These are phyloP conservation scores for Cladosporium sp. DNA, from an alignment of 2,329 filamentous ascomycete species.

Conservation along the genomic window DNA sequence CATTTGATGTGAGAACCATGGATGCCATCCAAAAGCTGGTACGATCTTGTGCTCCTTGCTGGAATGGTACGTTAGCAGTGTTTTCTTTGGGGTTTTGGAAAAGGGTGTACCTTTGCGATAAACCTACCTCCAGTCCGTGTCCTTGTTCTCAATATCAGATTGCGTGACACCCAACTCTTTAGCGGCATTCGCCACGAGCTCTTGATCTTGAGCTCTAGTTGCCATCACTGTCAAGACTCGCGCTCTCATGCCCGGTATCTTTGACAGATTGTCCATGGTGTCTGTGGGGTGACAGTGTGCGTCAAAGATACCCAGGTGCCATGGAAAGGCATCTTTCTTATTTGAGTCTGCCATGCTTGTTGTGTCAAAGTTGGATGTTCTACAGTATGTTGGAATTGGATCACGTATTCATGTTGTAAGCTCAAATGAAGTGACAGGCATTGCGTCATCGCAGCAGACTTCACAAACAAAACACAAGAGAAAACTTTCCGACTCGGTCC, in stretches of 20 bases:
- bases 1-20: constrained; percentile 78
- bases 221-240: constrained; percentile 69
- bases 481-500: too few species aligned
- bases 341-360: constrained; percentile 16
- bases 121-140: constrained; percentile 31
- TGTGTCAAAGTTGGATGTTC: neutral
- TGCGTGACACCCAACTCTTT: constrained; percentile 46
- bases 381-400: too few species aligned
- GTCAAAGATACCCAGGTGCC: constrained; percentile 67
- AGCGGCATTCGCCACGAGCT: constrained; percentile 62
- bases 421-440: too few species aligned
- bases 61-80: constrained; percentile 1
- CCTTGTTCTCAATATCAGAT: constrained; percentile 15
- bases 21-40: constrained; percentile 81
- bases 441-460: too few species aligned
- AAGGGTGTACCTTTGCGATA: constrained; percentile 15
- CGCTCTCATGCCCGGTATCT: constrained; percentile 61
- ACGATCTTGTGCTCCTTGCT: constrained; percentile 46
- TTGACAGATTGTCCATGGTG: constrained; percentile 58
- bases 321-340: constrained; percentile 49
- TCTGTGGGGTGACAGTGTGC: constrained; percentile 84
- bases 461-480: too few species aligned
- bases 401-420: too few species aligned
- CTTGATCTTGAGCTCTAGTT: constrained; percentile 69
- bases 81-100: neutral